phyloP scores from a whole-genome alignment of 129 eudicot genomes.

The Dittrichia graveolens region DNA sequence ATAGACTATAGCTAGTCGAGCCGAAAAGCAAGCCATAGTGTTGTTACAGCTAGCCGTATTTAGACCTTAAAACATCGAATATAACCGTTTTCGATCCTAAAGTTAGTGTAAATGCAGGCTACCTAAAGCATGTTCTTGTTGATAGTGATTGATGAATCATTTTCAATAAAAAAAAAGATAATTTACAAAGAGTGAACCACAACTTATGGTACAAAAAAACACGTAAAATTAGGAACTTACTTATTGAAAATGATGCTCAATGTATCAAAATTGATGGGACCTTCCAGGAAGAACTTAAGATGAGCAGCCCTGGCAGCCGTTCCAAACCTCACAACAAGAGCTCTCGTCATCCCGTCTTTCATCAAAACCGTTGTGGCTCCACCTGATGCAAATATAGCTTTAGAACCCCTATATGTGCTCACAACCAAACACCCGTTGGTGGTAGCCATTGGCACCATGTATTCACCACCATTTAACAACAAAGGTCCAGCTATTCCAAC shows the following conservation, averaged over 20 bases:
- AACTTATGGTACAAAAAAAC: background rate
- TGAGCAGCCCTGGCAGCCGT: slow-evolving; percentile 44
- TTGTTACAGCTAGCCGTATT: background rate
- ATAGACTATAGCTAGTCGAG: background rate
- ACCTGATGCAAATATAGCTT: slow-evolving; percentile 46
- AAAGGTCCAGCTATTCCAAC: slow-evolving; percentile 58
- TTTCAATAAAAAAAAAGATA: background rate
- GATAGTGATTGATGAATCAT: background rate
- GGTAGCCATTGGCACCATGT: slow-evolving; percentile 52
- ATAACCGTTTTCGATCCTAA: background rate
- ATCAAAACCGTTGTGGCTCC: slow-evolving; percentile 53
- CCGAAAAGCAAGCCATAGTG: slow-evolving; percentile 3
- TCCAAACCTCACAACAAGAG: slow-evolving; percentile 53
- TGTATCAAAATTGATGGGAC: slow-evolving; percentile 48
- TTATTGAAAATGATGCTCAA: slow-evolving; percentile 47
- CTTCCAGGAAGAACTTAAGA: no score
- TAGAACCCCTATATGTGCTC: slow-evolving; percentile 53
- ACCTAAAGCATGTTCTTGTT: background rate
- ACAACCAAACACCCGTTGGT: slow-evolving; percentile 64
- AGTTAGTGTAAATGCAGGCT: background rate
- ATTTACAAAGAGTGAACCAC: background rate
- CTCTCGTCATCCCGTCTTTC: slow-evolving; percentile 58
- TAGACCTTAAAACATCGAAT: background rate
- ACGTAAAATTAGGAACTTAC: slow-evolving; percentile 33
- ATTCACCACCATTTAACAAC: slow-evolving; percentile 53